These are phyloP conservation scores for Heterobasidion parviporum DNA, from an alignment of 1,284 basidiomycete genomes.

Conservation along the genomic window DNA sequence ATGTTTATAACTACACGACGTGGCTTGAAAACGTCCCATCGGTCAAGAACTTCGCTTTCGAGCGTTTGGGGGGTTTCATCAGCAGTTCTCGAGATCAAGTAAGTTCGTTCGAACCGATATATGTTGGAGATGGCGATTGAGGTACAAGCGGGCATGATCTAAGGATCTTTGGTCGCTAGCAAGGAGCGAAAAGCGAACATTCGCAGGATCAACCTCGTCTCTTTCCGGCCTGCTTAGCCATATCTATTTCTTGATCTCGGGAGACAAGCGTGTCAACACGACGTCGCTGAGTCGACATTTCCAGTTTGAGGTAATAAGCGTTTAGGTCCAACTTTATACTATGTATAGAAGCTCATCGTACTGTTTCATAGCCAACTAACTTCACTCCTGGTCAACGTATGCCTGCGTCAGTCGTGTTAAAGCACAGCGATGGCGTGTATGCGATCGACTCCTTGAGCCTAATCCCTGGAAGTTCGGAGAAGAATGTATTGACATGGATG, in stretches of 20 bases:
- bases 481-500: constrained; percentile 77
- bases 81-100: constrained; percentile 78
- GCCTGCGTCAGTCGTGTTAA: constrained; percentile 67
- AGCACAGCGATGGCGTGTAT: constrained; percentile 63
- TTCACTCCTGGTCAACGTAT: constrained; percentile 82
- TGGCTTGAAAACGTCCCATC: constrained; percentile 67
- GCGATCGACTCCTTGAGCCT: constrained; percentile 69
- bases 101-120: constrained; percentile 7
- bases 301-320: constrained; percentile 41
- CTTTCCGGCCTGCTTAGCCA: constrained; percentile 80
- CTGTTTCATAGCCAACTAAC: constrained; percentile 35
- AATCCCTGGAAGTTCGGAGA: constrained; percentile 37
- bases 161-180: constrained; percentile 67
- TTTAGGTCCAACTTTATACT: neutral
- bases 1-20: constrained; percentile 81
- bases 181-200: constrained; percentile 48
- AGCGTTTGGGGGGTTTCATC: constrained; percentile 70
- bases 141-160: neutral
- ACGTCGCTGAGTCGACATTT: constrained; percentile 53
- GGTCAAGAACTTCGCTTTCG: constrained; percentile 88
- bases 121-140: neutral
- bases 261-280: constrained; percentile 55
- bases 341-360: neutral
- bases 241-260: constrained; percentile 79
- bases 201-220: constrained; percentile 90